Conservation (phyloP, 345 rosid genomes). For the Syzygium grande region DNA sequence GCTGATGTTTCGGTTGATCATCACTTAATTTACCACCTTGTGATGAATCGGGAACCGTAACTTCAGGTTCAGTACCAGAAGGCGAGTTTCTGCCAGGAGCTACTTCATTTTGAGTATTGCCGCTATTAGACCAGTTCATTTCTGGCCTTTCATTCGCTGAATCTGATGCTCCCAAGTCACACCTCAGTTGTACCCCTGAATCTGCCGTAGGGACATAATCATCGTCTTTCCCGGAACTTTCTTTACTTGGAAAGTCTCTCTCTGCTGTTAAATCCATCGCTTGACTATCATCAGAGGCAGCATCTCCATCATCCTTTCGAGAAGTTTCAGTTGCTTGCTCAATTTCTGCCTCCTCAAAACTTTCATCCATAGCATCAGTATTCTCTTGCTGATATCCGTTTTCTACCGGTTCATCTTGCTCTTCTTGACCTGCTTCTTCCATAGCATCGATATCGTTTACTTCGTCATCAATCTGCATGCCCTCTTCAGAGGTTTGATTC, state of each 20-base stretch:
- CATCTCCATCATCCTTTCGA: slow-evolving; percentile 22
- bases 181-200: slow-evolving; percentile 46
- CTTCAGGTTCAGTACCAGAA: slow-evolving; percentile 34
- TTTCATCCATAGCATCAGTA: slow-evolving; percentile 31
- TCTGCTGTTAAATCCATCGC: slow-evolving; percentile 27
- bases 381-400: slow-evolving; percentile 28
- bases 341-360: slow-evolving; percentile 25
- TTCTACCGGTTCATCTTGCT: slow-evolving; percentile 31
- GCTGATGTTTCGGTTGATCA: slow-evolving; percentile 25
- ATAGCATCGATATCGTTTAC: slow-evolving; percentile 25
- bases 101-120: slow-evolving; percentile 30
- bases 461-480: slow-evolving; percentile 35
- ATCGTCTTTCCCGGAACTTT: slow-evolving; percentile 21
- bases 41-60: slow-evolving; percentile 36
- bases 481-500: slow-evolving; percentile 38
- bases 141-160: slow-evolving; percentile 39
- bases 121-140: slow-evolving; percentile 30
- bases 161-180: slow-evolving; percentile 29
- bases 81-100: slow-evolving; percentile 44
- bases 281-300: slow-evolving; percentile 16
- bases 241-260: slow-evolving; percentile 26
- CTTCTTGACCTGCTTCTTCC: slow-evolving; percentile 42
- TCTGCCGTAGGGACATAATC: slow-evolving; percentile 36
- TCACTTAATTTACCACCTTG: slow-evolving; percentile 43
- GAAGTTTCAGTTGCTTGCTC: slow-evolving; percentile 32